phyloP scores from a whole-genome alignment of 257 asterid genomes.

The Dorcoceras hygrometricum region DNA sequence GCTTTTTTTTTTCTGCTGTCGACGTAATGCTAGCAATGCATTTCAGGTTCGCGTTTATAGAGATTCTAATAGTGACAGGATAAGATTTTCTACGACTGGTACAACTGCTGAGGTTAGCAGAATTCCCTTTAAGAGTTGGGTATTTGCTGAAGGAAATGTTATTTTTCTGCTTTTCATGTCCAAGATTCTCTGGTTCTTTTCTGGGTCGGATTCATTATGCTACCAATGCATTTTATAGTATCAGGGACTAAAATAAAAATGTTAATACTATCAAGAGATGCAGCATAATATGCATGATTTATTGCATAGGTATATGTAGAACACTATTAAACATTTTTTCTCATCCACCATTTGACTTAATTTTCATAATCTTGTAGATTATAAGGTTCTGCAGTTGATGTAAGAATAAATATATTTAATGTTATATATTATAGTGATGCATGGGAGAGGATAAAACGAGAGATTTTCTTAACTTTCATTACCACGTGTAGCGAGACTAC shows the following conservation, averaged over 20 bases:
- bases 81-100: slow-evolving; percentile 66
- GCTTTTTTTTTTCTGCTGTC: slow-evolving; percentile 22
- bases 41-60: slow-evolving; percentile 71
- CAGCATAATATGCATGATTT: background rate
- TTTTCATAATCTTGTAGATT: background rate
- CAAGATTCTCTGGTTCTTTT: background rate
- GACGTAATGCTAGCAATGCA: slow-evolving; percentile 20
- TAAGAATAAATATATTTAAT: background rate
- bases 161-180: background rate
- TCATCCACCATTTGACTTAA: background rate
- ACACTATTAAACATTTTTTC: background rate
- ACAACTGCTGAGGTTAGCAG: slow-evolving; percentile 88
- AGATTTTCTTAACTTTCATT: no score
- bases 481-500: background rate
- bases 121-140: background rate
- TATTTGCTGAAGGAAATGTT: background rate
- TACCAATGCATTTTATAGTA: background rate
- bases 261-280: background rate
- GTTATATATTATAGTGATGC: background rate
- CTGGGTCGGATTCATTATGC: background rate
- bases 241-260: background rate
- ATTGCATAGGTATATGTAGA: background rate
- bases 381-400: background rate
- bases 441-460: background rate
- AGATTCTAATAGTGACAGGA: slow-evolving; percentile 50